Evolutionary conservation across 257 asterid genomes (phyloP).

Genomic region (Solanum raphanifolium): DNA sequence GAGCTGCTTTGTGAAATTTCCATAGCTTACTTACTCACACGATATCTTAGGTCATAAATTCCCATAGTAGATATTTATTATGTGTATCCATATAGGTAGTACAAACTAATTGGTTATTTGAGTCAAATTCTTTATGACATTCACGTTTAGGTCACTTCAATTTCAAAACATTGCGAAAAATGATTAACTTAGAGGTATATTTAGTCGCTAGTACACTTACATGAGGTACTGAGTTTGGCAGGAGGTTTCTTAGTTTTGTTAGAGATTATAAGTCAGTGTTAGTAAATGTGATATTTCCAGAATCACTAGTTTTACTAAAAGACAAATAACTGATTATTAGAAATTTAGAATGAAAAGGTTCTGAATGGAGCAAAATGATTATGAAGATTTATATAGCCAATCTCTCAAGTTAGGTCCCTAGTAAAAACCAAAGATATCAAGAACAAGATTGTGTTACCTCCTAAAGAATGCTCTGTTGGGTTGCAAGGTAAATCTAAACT

Average conservation of each 20-base stretch:
- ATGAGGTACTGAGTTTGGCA: background rate
- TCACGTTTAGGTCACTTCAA: background rate
- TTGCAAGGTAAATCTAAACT: background rate
- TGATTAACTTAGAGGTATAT: background rate
- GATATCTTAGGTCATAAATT: background rate
- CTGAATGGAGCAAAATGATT: background rate
- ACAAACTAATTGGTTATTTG: background rate
- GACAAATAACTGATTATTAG: background rate
- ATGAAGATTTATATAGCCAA: background rate
- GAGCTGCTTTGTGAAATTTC: background rate
- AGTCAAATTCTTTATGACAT: background rate
- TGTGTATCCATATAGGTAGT: background rate
- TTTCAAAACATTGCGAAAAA: background rate
- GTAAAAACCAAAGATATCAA: background rate
- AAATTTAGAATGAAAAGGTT: background rate
- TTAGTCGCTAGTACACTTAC: background rate
- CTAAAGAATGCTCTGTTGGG: background rate
- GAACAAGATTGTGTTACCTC: background rate
- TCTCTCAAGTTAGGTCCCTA: background rate
- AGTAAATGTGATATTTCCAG: background rate
- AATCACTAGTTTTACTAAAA: background rate
- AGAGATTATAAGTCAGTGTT: background rate
- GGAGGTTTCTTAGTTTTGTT: background rate
- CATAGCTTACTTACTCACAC: background rate
- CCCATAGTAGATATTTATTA: background rate